phyloP scores from a whole-genome alignment of 2,329 filamentous ascomycete genomes.

The Aureobasidium subglaciale region DNA sequence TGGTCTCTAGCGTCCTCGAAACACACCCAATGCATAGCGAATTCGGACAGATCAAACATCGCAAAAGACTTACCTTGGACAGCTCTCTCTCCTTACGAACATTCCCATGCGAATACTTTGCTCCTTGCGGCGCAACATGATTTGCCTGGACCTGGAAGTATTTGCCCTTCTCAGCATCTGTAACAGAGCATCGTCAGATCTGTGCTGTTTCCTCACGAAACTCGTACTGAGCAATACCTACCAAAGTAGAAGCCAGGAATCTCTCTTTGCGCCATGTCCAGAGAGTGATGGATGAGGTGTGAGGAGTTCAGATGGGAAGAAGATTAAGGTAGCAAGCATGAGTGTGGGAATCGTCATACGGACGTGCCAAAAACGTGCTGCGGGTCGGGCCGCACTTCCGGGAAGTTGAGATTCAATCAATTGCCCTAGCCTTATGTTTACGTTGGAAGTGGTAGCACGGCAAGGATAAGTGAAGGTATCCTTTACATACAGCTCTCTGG shows the following conservation, averaged over 20 bases:
- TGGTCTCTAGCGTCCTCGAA: too few species aligned
- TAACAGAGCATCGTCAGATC: background rate
- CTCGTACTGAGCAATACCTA: constrained; percentile 15
- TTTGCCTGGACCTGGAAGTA: constrained; percentile 43
- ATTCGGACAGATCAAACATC: background rate
- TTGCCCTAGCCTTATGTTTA: background rate
- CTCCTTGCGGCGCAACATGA: constrained; percentile 27
- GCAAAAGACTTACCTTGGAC: constrained; percentile 24
- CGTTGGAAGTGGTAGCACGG: too few species aligned
- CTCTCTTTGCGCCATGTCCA: constrained; percentile 1
- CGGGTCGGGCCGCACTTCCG: background rate
- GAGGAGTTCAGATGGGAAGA: background rate
- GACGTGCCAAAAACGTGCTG: background rate
- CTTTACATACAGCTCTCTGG: too few species aligned
- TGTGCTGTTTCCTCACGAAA: background rate
- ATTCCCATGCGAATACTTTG: constrained; percentile 37
- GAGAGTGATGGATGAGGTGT: background rate
- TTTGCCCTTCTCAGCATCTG: constrained; percentile 41
- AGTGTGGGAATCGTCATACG: background rate
- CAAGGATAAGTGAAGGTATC: too few species aligned
- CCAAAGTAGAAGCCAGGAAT: constrained; percentile 43
- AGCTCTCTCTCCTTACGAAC: constrained; percentile 30
- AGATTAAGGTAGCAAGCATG: background rate
- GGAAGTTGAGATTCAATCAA: background rate
- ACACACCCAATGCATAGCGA: too few species aligned